Evolutionary conservation across 176 grass and related monocot genomes (phyloP).

Genomic region (Dactylis glomerata): DNA sequence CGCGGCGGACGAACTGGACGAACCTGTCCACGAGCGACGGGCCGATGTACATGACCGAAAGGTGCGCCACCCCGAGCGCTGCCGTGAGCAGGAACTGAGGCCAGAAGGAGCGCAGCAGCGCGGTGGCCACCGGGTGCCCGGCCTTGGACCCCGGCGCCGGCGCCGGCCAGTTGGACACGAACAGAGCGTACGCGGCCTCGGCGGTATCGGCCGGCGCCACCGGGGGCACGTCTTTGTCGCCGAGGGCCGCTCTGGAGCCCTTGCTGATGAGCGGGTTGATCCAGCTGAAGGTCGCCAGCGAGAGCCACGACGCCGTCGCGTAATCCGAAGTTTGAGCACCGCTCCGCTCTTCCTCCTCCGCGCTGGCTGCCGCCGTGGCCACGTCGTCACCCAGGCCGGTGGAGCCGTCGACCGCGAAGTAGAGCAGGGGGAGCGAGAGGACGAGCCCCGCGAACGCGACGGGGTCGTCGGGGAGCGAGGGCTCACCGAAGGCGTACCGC

Average conservation of each 20-base stretch:
- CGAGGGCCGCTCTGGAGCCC: conserved; percentile 33
- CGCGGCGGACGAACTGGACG: conserved; percentile 33
- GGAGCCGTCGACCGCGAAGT: conserved; percentile 3
- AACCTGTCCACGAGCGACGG: conserved; percentile 29
- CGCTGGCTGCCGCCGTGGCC: too few species aligned
- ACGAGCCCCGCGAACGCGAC: conserved; percentile 34
- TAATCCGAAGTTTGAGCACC: too few species aligned
- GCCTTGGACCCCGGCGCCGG: not conserved
- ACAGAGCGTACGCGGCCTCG: conserved; percentile 35
- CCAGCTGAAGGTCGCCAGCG: conserved; percentile 12
- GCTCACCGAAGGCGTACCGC: too few species aligned
- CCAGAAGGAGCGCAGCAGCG: conserved; percentile 59
- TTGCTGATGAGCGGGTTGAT: conserved; percentile 59
- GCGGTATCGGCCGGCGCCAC: conserved; percentile 39
- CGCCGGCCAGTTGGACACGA: conserved; percentile 50
- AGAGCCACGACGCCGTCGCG: too few species aligned
- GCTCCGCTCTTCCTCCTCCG: too few species aligned
- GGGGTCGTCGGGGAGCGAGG: not conserved
- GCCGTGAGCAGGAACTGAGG: conserved; percentile 49
- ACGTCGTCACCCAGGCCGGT: too few species aligned
- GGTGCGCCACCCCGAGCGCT: conserved; percentile 19
- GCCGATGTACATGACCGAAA: conserved; percentile 38
- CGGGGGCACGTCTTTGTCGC: conserved; percentile 33
- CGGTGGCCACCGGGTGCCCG: conserved; percentile 15
- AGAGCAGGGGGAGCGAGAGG: conserved; percentile 35